These are phyloP conservation scores for Quercus phellos DNA, from an alignment of 331 rosid genomes.

Conservation along the genomic window DNA sequence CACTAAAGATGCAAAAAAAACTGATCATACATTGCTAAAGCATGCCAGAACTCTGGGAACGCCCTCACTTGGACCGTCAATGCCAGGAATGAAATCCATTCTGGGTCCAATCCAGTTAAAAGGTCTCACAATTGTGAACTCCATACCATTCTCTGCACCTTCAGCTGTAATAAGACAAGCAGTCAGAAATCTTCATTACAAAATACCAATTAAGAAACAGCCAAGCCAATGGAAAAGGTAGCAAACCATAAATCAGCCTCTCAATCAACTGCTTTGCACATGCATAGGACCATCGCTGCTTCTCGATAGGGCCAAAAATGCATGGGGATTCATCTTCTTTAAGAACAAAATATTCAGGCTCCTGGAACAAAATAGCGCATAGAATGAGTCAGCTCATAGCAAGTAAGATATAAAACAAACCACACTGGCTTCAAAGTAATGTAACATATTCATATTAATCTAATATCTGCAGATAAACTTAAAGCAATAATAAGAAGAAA, in stretches of 20 bases:
- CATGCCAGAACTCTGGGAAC: conserved; percentile 96
- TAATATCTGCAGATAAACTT: not conserved
- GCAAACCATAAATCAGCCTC: conserved; percentile 81
- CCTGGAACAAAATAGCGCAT: conserved; percentile 37
- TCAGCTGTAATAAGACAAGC: conserved; percentile 46
- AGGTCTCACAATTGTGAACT: conserved; percentile 83
- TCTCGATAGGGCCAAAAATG: conserved; percentile 87
- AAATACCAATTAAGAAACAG: not conserved
- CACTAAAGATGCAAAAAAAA: not conserved
- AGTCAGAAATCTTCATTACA: not conserved
- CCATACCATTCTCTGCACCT: conserved; percentile 91
- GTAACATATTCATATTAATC: not conserved
- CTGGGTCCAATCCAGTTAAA: conserved; percentile 96
- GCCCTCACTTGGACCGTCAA: conserved; percentile 96
- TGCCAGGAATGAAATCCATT: conserved; percentile 98
- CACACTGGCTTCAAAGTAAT: not conserved
- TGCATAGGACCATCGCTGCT: conserved; percentile 96
- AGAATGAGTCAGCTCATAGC: conserved; percentile 7
- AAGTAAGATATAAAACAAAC: not conserved
- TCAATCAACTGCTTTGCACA: conserved; percentile 94
- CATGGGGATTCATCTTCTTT: conserved; percentile 83
- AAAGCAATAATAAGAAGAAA: not conserved
- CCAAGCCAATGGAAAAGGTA: not conserved
- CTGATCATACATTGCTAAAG: conserved; percentile 77
- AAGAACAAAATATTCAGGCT: conserved; percentile 75